Base-by-base conservation (phyloP, 2,329 filamentous ascomycete genomes). In the Fusarium solani-melongenae region DNA sequence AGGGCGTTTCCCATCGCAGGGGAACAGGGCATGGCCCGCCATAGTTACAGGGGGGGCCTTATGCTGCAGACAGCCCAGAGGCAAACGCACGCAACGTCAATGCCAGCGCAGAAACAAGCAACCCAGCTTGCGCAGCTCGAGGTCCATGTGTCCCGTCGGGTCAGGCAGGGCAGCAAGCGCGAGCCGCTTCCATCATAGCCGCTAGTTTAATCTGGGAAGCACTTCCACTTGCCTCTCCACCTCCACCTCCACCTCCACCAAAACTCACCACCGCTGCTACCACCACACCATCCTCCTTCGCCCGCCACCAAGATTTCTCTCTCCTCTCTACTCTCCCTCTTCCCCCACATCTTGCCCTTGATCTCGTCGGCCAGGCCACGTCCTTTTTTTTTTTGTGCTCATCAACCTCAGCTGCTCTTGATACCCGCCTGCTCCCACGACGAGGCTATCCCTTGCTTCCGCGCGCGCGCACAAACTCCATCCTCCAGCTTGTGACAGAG, bases 181-280 rank as follows among this genome's bases (percentile, higher is more conserved):
- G 67, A 72, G 73, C 68, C 69, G 73, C 75, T 74, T 77, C 75
- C 70, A 78, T 74, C 72, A 77, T 76, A 51, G 75, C 71, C 60
- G 67, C 75, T 77, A 78, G 65, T 62, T 72, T 69, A 68, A 65
- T 69, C 65, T 66, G 71, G 68, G 62, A 63, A 67, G 39, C 55
- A 66, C 69, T 77, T 66, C 73, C 55, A 66, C 69, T 75, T 66
- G 71, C 64, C 65, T 70, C 70, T 70, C 76, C 76, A 77, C 69
- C 74, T 76, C 71, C 70, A 73, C 57, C 60, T 51, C 57, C 64
- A 75, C 65, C 74, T 71, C 70, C 75, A 72, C 70, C 71, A 73
- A 70, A 72, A 75, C 64, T 75, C 72, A 75, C 69, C 72, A 76
- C 70, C 75, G 69, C 69, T 69, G 58, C 46, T 66, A 64, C 73